Percentiles rank a stretch among this genome's conserved stretches.
These are phyloP conservation scores for Colletotrichum nymphaeae DNA, from an alignment of 2,329 filamentous ascomycete genomes.

Conservation along the genomic window DNA sequence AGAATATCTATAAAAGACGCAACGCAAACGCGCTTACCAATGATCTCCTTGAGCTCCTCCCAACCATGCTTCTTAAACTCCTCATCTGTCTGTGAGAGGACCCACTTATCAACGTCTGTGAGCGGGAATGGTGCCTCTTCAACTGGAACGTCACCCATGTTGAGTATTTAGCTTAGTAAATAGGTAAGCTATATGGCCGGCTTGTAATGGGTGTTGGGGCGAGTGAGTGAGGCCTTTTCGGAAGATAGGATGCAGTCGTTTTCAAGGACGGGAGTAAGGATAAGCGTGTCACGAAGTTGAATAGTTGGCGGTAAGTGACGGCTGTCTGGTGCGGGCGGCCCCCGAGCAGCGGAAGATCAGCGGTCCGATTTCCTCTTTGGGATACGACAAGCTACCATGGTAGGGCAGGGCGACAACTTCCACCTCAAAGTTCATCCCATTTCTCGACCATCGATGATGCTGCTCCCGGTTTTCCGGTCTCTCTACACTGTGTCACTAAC, in stretches of 20 bases:
- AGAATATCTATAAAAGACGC: not conserved
- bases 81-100: slow-evolving; percentile 73
- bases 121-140: slow-evolving; percentile 67
- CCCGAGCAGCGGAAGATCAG: slow-evolving; percentile 31
- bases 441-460: not conserved
- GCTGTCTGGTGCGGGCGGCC: not conserved
- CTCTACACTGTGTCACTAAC: not conserved
- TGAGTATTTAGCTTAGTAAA: not conserved
- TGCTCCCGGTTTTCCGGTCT: not conserved
- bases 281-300: not conserved
- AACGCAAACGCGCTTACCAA: slow-evolving; percentile 55
- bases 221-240: not conserved
- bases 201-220: not conserved
- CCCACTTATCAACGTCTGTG: slow-evolving; percentile 67
- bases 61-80: slow-evolving; percentile 79
- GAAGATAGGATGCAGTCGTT: not conserved
- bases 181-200: not conserved
- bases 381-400: not conserved
- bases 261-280: not conserved
- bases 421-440: not conserved
- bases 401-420: not conserved
- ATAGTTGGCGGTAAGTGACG: slow-evolving; percentile 14
- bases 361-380: slow-evolving; percentile 17
- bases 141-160: slow-evolving; percentile 53
- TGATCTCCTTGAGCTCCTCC: slow-evolving; percentile 76